Percentiles rank a stretch among this genome's conserved stretches.
phyloP scores from a whole-genome alignment of 352 stramenopile species.

The Globisporangium cystogenes region DNA sequence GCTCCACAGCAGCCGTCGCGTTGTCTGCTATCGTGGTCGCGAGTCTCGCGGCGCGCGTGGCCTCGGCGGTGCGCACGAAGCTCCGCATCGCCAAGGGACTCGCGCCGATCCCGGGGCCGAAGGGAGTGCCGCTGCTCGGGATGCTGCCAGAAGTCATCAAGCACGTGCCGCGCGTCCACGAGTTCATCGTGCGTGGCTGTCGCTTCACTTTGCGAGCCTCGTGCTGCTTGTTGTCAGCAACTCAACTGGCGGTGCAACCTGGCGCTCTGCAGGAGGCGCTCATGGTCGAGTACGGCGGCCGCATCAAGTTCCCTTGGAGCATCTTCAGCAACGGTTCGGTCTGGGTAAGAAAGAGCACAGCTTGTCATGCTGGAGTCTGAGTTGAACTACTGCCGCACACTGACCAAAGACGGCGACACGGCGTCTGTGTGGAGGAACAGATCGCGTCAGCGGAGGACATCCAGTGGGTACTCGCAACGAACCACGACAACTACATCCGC shows the following conservation, averaged over 20 bases:
- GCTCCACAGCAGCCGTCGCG: not conserved
- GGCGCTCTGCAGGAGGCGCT: conserved; percentile 19
- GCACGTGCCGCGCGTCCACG: conserved; percentile 44
- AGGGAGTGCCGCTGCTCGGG: conserved; percentile 34
- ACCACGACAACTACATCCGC: conserved; percentile 68
- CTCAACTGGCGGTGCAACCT: not conserved
- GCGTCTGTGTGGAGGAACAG: conserved; percentile 2
- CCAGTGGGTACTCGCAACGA: conserved; percentile 53
- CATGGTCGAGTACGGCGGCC: conserved; percentile 30
- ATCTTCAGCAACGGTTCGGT: conserved; percentile 56
- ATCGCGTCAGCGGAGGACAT: conserved; percentile 48
- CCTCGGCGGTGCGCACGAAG: conserved; percentile 13
- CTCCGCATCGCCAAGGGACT: conserved; percentile 43
- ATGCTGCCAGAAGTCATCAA: conserved; percentile 45
- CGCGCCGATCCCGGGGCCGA: conserved; percentile 26
- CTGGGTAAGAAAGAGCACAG: conserved; percentile 30
- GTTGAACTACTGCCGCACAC: not conserved
- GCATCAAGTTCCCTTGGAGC: conserved; percentile 66
- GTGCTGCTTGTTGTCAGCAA: too few species aligned
- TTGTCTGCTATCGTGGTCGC: not conserved
- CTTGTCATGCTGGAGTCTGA: not conserved
- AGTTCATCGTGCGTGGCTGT: conserved; percentile 27
- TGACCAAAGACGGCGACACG: not conserved
- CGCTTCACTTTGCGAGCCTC: too few species aligned
- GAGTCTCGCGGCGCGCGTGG: not conserved